Evolutionary conservation across 2,329 filamentous ascomycete species (phyloP).

Genomic region (Aureobasidium sp.): DNA sequence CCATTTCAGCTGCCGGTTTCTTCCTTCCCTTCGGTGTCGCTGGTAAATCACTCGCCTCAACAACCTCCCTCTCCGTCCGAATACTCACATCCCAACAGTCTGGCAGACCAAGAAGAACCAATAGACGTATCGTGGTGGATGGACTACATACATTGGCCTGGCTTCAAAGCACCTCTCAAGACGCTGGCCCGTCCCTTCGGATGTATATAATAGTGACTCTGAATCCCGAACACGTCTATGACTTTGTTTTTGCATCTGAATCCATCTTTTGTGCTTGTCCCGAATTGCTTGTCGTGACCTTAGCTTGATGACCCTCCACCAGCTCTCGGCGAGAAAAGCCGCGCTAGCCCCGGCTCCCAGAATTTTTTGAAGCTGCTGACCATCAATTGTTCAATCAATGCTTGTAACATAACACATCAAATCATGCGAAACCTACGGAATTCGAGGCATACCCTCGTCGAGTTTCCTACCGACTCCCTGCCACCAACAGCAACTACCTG

Average conservation of each 20-base stretch:
- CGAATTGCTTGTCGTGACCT: constrained; percentile 4
- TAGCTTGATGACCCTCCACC: constrained; percentile 9
- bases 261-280: background rate
- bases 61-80: constrained; percentile 2
- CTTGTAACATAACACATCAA: constrained; percentile 20
- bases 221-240: constrained; percentile 4
- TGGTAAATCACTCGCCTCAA: constrained; percentile 40
- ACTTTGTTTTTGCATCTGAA: background rate
- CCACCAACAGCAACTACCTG: constrained; percentile 71
- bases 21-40: constrained; percentile 53
- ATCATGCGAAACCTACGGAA: constrained; percentile 83
- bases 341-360: constrained; percentile 13
- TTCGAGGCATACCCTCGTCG: constrained; percentile 61
- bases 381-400: constrained; percentile 17
- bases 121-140: constrained; percentile 20
- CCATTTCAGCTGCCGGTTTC: constrained; percentile 47
- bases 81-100: constrained; percentile 38
- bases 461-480: constrained; percentile 46
- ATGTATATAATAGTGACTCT: constrained; percentile 15
- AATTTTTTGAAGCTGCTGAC: constrained; percentile 17
- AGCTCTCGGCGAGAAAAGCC: constrained; percentile 13
- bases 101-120: constrained; percentile 61
- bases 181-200: background rate
- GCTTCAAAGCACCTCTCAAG: background rate
- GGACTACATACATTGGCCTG: constrained; percentile 2